Conservation (phyloP, 306 rosid genomes). For the Cicer arietinum region DNA sequence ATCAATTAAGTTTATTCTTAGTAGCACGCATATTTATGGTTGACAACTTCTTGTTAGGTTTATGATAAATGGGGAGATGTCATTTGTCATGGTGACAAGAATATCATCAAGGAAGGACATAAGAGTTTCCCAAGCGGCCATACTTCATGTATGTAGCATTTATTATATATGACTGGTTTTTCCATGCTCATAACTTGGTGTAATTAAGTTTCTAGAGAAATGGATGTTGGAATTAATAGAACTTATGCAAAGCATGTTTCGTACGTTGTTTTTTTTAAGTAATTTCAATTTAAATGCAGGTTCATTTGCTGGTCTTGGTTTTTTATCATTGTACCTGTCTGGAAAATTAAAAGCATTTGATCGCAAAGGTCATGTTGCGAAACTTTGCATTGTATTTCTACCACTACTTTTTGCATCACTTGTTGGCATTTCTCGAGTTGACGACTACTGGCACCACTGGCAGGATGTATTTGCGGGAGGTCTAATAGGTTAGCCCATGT, state of each 20-base stretch:
- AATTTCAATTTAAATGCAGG: slow-evolving; percentile 60
- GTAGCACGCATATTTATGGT: slow-evolving; percentile 5
- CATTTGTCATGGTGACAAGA: slow-evolving; percentile 71
- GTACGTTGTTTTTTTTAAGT: slow-evolving; percentile 14
- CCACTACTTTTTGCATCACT: slow-evolving; percentile 87
- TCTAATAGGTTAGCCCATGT: slow-evolving; percentile 65
- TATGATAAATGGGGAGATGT: slow-evolving; percentile 79
- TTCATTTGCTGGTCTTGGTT: slow-evolving; percentile 89
- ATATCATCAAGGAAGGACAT: slow-evolving; percentile 79
- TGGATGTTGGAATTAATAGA: slow-evolving; percentile 29
- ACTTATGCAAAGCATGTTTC: slow-evolving; percentile 6
- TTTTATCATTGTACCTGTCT: slow-evolving; percentile 74
- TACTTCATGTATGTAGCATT: slow-evolving; percentile 69
- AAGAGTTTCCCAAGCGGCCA: slow-evolving; percentile 98
- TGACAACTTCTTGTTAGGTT: slow-evolving; percentile 56
- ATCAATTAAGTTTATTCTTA: slow-evolving; percentile 11
- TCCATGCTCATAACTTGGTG: background rate
- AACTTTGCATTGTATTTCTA: slow-evolving; percentile 70
- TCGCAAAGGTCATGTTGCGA: slow-evolving; percentile 73
- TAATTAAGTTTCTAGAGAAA: slow-evolving; percentile 29
- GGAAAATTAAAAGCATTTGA: slow-evolving; percentile 85
- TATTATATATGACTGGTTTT: slow-evolving; percentile 16
- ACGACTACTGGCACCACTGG: slow-evolving; percentile 99
- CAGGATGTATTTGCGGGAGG: slow-evolving; percentile 91
- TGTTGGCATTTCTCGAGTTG: slow-evolving; percentile 83